Evolutionary conservation across 1,139 yeast species (phyloP).

Genomic region (Pichia sp.): DNA sequence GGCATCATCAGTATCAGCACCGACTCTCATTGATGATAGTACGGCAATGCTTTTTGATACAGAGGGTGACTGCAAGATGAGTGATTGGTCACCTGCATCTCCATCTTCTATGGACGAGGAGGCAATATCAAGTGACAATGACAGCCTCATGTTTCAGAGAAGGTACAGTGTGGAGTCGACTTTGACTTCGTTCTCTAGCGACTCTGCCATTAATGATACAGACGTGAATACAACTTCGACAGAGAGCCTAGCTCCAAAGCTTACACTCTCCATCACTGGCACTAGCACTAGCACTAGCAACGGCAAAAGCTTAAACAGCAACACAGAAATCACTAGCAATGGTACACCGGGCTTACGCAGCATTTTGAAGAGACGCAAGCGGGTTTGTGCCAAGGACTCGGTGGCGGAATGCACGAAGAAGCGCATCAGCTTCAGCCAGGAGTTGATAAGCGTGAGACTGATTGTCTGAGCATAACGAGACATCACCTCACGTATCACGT

Average conservation of each 20-base stretch:
- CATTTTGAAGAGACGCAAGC: slow-evolving; percentile 12
- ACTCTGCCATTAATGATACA: no score
- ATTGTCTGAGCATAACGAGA: slow-evolving; percentile 8
- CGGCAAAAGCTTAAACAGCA: not conserved
- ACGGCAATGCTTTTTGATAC: not conserved
- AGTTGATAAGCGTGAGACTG: slow-evolving; percentile 7
- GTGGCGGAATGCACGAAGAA: slow-evolving; percentile 4
- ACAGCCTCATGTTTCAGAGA: slow-evolving; percentile 7
- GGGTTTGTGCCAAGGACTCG: not conserved
- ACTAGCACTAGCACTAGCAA: no score
- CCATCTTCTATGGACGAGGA: not conserved
- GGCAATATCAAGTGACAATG: slow-evolving; percentile 1
- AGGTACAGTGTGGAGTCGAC: slow-evolving; percentile 5
- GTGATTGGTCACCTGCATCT: slow-evolving; percentile 12
- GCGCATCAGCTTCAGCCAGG: slow-evolving; percentile 10
- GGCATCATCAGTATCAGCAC: slow-evolving; percentile 18
- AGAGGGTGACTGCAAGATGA: not conserved
- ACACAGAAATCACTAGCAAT: not conserved
- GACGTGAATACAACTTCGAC: no score
- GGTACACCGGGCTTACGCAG: slow-evolving; percentile 5
- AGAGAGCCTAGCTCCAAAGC: no score
- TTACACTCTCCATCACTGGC: no score
- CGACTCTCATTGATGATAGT: not conserved
- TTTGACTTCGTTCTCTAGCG: slow-evolving; percentile 3
- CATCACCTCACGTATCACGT: no score